Base-by-base conservation (phyloP, 345 rosid species). In the Bruguiera parviflora region DNA sequence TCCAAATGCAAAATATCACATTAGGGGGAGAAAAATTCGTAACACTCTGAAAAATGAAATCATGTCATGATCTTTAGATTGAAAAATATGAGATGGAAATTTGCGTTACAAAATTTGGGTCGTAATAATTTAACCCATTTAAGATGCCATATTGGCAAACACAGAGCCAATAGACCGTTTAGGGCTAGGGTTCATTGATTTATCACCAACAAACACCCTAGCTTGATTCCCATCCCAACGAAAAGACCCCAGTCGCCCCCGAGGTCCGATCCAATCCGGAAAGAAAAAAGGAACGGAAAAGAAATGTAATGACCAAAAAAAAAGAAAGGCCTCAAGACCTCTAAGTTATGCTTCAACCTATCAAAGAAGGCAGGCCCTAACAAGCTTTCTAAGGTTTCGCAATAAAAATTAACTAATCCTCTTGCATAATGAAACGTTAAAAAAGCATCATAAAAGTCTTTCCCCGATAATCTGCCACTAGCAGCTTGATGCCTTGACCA, bases 41-140 rank as follows among this genome's bases (percentile, higher is more conserved):
- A 43, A 43, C 47, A 3, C 9, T 43, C 0, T 2, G 16, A 43
- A 43, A 43, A 11, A 19, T 2, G 16, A 43, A 13, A 43, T 15
- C 18, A 43, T 43, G 16, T 43, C 18, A 43, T 43, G 2, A 43
- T 43, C 49, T 3, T 13, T 13, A 3, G 5, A 13, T 15, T 7
- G 37, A 43, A 43, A 13, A 43, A 4, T 43, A 13, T 43, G 49
- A 32, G 58, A 62, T 56, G 28, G 62, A 56, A 27, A 63, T 63
- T 56, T 53, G 63, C 52, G 28, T 27, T 63, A 71, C 68, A 71
- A 71, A 71, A 71, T 71, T 56, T 64, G 74, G 63, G 74, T 63
- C 61, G 8, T 15, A 61, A 21, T 15, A 61, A 21, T 16, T 63
- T 15, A 39, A 71, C 74, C 74, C 74, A 63, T n/a, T n/a, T 28